phyloP scores from a whole-genome alignment of 2,329 filamentous ascomycete species.

The Colletotrichum destructivum region DNA sequence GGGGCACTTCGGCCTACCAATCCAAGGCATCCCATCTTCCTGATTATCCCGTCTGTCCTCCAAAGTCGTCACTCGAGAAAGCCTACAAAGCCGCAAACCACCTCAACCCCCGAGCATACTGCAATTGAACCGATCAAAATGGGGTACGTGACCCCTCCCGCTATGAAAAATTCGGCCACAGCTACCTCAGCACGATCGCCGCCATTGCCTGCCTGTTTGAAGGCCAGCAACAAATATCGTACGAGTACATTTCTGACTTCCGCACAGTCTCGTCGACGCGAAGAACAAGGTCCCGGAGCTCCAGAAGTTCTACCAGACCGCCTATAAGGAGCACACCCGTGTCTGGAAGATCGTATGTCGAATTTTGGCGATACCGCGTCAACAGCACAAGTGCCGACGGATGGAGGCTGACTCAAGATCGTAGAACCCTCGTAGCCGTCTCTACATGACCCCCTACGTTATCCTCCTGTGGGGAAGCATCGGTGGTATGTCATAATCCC shows the following conservation, averaged over 20 bases:
- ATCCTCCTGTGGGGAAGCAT: slow-evolving; percentile 74
- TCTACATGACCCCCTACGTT: slow-evolving; percentile 79
- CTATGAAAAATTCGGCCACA: not conserved
- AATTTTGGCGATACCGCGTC: not conserved
- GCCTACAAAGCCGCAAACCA: slow-evolving; percentile 42
- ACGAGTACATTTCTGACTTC: slow-evolving; percentile 50
- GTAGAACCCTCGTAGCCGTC: slow-evolving; percentile 76
- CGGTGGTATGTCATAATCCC: slow-evolving; percentile 66
- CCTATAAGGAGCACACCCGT: slow-evolving; percentile 78
- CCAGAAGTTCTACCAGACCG: slow-evolving; percentile 82
- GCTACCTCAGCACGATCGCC: not conserved
- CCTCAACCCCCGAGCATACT: slow-evolving; percentile 45
- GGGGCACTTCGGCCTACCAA: slow-evolving; percentile 25
- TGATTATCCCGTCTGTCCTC: slow-evolving; percentile 45
- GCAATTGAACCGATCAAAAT: slow-evolving; percentile 54
- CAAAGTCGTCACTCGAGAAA: slow-evolving; percentile 47
- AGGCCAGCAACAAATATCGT: slow-evolving; percentile 19
- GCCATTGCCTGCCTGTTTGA: slow-evolving; percentile 45
- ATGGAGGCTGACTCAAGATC: slow-evolving; percentile 30
- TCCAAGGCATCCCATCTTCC: slow-evolving; percentile 39
- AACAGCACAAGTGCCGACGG: slow-evolving; percentile 9
- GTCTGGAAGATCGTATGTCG: slow-evolving; percentile 83
- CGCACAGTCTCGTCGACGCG: slow-evolving; percentile 74
- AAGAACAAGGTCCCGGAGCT: slow-evolving; percentile 83
- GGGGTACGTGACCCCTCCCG: slow-evolving; percentile 53